Evolutionary conservation across 139 green algal genomes (phyloP).

Genomic region (Mychonastes homosphaera): DNA sequence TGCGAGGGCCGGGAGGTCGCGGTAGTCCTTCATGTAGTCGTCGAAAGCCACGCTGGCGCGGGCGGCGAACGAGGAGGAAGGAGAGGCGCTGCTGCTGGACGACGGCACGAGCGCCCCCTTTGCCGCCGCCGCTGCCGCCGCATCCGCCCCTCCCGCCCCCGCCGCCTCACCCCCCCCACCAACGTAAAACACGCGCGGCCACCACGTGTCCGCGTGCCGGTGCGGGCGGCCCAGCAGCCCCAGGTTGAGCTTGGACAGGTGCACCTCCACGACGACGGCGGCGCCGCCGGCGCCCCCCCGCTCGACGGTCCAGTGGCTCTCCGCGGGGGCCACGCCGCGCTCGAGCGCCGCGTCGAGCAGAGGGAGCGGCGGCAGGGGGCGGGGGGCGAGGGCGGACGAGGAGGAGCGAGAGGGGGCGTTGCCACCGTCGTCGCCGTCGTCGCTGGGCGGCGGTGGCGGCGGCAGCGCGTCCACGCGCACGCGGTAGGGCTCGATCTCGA

Average conservation of each 20-base stretch:
- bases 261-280: constrained; percentile 1
- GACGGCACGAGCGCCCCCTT: no score
- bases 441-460: constrained; percentile 14
- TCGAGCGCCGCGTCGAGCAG: constrained; percentile 56
- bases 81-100: no score
- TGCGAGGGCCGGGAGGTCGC: constrained; percentile 43
- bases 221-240: constrained; percentile 57
- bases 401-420: no score
- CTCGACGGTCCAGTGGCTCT: constrained; percentile 49
- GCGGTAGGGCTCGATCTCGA: constrained; percentile 30
- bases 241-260: constrained; percentile 71
- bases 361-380: no score
- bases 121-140: no score
- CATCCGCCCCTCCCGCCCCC: no score
- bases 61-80: no score
- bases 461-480: constrained; percentile 29
- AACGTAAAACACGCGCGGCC: constrained; percentile 50
- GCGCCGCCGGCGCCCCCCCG: constrained; percentile 12
- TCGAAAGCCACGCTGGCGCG: constrained; percentile 57
- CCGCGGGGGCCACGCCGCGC: constrained; percentile 44
- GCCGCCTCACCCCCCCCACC: no score
- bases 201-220: constrained; percentile 58
- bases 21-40: constrained; percentile 75
- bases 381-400: no score
- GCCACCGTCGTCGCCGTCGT: constrained; percentile 42